Evolutionary conservation across 2,329 filamentous ascomycete species (phyloP).

Genomic region (Colletotrichum echinochloae): DNA sequence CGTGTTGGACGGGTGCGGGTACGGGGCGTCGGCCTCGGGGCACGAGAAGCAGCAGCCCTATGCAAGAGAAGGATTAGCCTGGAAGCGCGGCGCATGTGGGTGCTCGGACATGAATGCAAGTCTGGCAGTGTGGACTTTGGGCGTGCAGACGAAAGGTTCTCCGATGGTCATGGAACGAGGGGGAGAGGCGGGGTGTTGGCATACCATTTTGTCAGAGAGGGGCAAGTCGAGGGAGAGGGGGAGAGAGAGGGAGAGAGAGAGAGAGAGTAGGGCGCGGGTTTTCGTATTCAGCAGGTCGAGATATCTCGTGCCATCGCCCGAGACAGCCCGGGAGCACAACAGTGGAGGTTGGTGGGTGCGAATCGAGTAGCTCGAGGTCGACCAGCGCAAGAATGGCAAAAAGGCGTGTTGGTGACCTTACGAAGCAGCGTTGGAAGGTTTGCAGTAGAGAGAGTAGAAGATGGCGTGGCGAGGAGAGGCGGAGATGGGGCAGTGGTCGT

Average conservation of each 20-base stretch:
- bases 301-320: constrained; percentile 32
- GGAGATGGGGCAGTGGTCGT: constrained; percentile 7
- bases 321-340: not conserved
- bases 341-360: not conserved
- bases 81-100: not conserved
- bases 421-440: not conserved
- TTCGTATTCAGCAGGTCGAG: constrained; percentile 5
- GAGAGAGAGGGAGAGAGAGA: no score
- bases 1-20: constrained; percentile 61
- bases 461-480: not conserved
- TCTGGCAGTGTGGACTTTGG: constrained; percentile 1
- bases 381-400: not conserved
- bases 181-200: not conserved
- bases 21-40: constrained; percentile 65
- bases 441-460: not conserved
- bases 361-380: not conserved
- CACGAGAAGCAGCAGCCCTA: constrained; percentile 72
- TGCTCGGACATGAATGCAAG: not conserved
- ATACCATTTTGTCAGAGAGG: constrained; percentile 24
- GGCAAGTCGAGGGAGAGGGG: not conserved
- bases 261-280: not conserved
- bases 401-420: not conserved
- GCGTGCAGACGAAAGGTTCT: not conserved
- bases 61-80: constrained; percentile 9
- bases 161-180: not conserved